Conservation (phyloP, 352 stramenopile species). For the Thraustochytrium sp. region DNA sequence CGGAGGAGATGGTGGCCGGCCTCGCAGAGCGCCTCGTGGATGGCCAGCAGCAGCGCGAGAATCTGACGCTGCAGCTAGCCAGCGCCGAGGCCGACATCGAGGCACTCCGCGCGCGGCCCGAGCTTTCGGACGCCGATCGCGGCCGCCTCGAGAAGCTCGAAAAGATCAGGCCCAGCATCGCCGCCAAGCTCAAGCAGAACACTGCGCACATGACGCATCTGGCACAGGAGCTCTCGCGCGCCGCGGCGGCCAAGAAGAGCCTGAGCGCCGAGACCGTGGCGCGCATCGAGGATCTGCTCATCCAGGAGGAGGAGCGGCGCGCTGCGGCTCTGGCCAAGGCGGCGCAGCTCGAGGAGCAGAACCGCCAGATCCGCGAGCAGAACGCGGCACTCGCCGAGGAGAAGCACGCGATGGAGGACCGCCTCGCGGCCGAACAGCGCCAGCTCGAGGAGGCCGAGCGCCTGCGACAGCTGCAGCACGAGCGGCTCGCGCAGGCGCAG, state of each 20-base stretch:
- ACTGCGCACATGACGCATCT: background rate
- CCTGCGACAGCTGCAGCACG: background rate
- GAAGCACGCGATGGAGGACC: constrained; percentile 3
- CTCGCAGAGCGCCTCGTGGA: background rate
- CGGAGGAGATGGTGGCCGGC: background rate
- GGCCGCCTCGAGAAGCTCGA: background rate
- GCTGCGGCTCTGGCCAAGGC: background rate
- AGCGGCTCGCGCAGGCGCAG: background rate
- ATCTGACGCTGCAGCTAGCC: background rate
- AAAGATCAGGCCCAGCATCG: background rate
- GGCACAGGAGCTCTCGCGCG: background rate
- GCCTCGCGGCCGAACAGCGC: background rate
- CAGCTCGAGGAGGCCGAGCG: constrained; percentile 5
- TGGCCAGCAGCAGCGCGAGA: background rate
- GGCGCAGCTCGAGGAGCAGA: constrained; percentile 25
- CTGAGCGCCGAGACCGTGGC: background rate
- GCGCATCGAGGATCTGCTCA: background rate
- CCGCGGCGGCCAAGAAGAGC: background rate
- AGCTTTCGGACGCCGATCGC: background rate
- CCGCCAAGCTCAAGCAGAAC: background rate
- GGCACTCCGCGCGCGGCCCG: background rate
- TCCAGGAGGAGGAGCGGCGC: constrained; percentile 1
- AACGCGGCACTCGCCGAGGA: background rate
- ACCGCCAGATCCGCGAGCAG: background rate
- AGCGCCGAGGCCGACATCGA: background rate